Evolutionary conservation across 2,329 filamentous ascomycete genomes (phyloP).

Genomic region (Botryotinia globosa): DNA sequence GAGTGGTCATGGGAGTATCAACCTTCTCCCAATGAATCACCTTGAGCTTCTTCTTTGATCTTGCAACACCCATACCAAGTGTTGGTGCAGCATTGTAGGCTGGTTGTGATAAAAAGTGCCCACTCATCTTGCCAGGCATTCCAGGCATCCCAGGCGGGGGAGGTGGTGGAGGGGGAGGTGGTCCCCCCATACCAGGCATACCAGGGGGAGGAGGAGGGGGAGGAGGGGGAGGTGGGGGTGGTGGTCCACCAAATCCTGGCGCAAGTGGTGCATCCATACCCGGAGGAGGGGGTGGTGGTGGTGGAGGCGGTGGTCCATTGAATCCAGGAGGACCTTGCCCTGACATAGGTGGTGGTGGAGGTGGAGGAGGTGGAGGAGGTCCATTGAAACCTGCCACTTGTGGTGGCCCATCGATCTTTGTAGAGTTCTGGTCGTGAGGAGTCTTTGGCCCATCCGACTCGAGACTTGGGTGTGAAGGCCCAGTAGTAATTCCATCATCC

Average conservation of each 20-base stretch:
- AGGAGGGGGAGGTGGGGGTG: conserved; percentile 44
- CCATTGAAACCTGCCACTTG: conserved; percentile 32
- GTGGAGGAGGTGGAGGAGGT: conserved; percentile 42
- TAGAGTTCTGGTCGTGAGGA: conserved; percentile 37
- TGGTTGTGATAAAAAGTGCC: conserved; percentile 69
- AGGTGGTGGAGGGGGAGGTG: conserved; percentile 48
- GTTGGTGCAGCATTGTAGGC: conserved; percentile 52
- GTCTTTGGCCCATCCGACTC: conserved; percentile 64
- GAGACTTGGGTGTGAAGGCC: conserved; percentile 71
- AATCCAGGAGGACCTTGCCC: conserved; percentile 35
- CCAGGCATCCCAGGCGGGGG: conserved; percentile 59
- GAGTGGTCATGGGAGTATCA: conserved; percentile 83
- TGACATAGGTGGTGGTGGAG: conserved; percentile 41
- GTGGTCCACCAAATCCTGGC: conserved; percentile 36
- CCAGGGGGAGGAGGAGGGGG: conserved; percentile 48
- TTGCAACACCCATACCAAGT: conserved; percentile 72
- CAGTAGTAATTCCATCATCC: conserved; percentile 68
- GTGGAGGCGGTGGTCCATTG: conserved; percentile 41
- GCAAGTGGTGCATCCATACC: conserved; percentile 4
- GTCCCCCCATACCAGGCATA: conserved; percentile 42
- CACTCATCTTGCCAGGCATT: conserved; percentile 66
- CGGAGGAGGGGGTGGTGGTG: conserved; percentile 40
- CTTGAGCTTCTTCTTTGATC: conserved; percentile 99
- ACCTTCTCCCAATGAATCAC: conserved; percentile 99
- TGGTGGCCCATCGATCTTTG: conserved; percentile 37